Conservation (phyloP, 1,139 yeast species). For the Yamadazyma jaroonii region DNA sequence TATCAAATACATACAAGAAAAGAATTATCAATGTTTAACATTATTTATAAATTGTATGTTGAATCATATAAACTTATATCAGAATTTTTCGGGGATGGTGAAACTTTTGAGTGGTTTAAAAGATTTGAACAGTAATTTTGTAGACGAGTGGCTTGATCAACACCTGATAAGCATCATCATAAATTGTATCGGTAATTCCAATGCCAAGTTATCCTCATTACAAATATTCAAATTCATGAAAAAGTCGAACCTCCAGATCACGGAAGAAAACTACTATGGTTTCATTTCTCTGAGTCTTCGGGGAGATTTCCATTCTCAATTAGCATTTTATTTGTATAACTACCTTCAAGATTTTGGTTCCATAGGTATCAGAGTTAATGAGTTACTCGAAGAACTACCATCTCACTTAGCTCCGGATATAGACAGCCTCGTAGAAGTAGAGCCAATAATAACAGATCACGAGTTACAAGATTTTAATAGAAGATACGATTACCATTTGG, state of each 20-base stretch:
- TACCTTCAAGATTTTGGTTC: conserved; percentile 20
- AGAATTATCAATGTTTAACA: conserved; percentile 21
- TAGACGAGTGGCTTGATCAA: conserved; percentile 23
- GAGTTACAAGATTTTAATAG: conserved; percentile 13
- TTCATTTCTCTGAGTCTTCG: conserved; percentile 28
- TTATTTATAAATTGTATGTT: conserved; percentile 38
- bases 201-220: conserved; percentile 28
- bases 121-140: conserved; percentile 16
- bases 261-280: conserved; percentile 17
- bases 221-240: conserved; percentile 22
- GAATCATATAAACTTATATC: conserved; percentile 34
- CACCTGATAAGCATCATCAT: conserved; percentile 34
- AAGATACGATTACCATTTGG: conserved; percentile 21
- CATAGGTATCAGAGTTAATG: conserved; percentile 11
- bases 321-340: conserved; percentile 27
- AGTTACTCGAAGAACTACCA: conserved; percentile 19
- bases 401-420: conserved; percentile 6
- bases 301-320: conserved; percentile 23
- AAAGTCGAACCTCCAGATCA: conserved; percentile 8
- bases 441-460: conserved; percentile 11
- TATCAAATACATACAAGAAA: conserved; percentile 20
- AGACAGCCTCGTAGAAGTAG: background rate
- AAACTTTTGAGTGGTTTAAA: conserved; percentile 22
- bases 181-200: conserved; percentile 25
- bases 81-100: conserved; percentile 34